Conservation (phyloP, 1,284 basidiomycete genomes). For the Fomitiporia mediterranea region DNA sequence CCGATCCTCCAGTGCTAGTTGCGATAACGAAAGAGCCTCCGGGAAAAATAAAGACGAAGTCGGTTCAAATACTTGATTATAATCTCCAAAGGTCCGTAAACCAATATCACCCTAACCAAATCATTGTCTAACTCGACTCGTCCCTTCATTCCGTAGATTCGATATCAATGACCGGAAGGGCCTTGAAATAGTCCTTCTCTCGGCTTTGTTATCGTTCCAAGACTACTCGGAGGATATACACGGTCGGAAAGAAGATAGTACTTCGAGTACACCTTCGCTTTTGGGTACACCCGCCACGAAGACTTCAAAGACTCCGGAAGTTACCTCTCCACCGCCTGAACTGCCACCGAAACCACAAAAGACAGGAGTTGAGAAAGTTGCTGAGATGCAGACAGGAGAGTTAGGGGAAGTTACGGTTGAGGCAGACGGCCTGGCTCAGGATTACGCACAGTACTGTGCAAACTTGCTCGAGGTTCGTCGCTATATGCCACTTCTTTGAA, state of each 20-base stretch:
- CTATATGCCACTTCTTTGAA: neutral
- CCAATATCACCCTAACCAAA: no score
- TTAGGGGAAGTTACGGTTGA: constrained; percentile 70
- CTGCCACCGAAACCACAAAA: constrained; percentile 44
- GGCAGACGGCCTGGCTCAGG: constrained; percentile 56
- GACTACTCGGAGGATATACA: constrained; percentile 63
- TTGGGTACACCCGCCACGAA: constrained; percentile 14
- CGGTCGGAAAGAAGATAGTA: constrained; percentile 27
- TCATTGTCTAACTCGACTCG: no score
- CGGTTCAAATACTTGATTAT: constrained; percentile 82
- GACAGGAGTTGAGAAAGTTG: constrained; percentile 59
- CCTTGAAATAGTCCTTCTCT: constrained; percentile 75
- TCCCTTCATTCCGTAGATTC: no score
- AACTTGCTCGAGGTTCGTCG: constrained; percentile 55
- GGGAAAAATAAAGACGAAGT: constrained; percentile 57
- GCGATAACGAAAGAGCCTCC: constrained; percentile 73
- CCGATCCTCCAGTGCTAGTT: constrained; percentile 79
- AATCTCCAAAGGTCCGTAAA: constrained; percentile 61
- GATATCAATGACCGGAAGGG: constrained; percentile 80
- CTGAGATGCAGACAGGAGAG: constrained; percentile 64
- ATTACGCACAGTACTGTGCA: constrained; percentile 68
- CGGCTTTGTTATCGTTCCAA: constrained; percentile 69
- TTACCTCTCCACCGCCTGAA: constrained; percentile 52
- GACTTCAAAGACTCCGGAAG: constrained; percentile 6
- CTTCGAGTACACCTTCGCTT: constrained; percentile 20